A percentile compares a stretch with the other conserved stretches of the same genome.
phyloP scores from a whole-genome alignment of 805 yeast species.

The Sporopachydermia lactativora region DNA sequence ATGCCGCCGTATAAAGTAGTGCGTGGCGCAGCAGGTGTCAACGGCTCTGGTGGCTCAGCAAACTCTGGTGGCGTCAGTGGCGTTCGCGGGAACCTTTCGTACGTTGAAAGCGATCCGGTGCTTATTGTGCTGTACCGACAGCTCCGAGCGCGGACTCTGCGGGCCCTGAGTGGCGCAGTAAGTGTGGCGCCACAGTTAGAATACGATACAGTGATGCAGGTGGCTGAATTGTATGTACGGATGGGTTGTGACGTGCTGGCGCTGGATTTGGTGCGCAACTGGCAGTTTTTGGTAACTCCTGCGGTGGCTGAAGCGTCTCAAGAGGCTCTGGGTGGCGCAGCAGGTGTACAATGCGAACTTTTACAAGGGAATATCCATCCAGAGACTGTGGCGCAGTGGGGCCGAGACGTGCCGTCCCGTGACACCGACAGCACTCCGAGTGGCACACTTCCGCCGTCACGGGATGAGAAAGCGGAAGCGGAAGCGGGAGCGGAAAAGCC shows the following conservation, averaged over 20 bases:
- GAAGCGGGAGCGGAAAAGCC: neutral
- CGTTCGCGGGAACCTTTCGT: slow-evolving; percentile 23
- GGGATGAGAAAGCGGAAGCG: neutral
- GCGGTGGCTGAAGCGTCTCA: neutral
- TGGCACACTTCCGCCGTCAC: neutral
- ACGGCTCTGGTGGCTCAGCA: too few species aligned
- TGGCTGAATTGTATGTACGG: slow-evolving; percentile 53
- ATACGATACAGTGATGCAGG: slow-evolving; percentile 44
- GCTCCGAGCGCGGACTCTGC: slow-evolving; percentile 38
- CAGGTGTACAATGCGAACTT: too few species aligned
- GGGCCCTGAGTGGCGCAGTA: slow-evolving; percentile 32
- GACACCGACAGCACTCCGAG: neutral
- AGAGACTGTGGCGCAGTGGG: neutral
- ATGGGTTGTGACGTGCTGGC: slow-evolving; percentile 89
- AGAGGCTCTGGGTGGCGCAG: too few species aligned
- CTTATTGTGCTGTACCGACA: slow-evolving; percentile 49
- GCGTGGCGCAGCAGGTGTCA: slow-evolving; percentile 15
- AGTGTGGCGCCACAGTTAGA: slow-evolving; percentile 27
- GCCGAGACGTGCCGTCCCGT: neutral
- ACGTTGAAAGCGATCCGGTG: slow-evolving; percentile 70
- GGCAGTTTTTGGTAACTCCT: slow-evolving; percentile 37
- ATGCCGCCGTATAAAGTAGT: slow-evolving; percentile 13
- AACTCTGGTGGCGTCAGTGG: slow-evolving; percentile 19
- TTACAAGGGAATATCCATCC: neutral
- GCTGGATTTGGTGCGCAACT: slow-evolving; percentile 42